A percentile compares a stretch with the other conserved stretches of the same genome.
Evolutionary conservation across 225 moss, liverwort and hornwort species (phyloP).

Genomic region (Physcomitrellopsis africana): DNA sequence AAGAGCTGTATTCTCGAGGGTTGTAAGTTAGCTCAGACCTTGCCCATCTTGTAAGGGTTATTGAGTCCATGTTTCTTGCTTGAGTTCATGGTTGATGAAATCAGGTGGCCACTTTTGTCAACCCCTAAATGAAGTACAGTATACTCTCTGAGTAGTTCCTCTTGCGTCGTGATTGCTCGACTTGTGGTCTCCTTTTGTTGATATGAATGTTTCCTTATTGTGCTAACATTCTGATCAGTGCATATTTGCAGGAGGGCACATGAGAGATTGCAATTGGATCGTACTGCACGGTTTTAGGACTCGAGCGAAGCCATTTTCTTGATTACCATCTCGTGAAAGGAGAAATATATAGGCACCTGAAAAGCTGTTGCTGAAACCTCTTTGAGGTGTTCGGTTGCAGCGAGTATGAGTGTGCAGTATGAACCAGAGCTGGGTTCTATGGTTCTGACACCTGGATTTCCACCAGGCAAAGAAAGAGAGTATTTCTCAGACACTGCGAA

Average conservation of each 20-base stretch:
- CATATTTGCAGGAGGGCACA: constrained; percentile 35
- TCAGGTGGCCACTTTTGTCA: neutral
- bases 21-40: no score
- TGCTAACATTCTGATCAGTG: constrained; percentile 12
- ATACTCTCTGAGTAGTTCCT: neutral
- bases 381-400: constrained; percentile 14
- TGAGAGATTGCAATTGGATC: constrained; percentile 43
- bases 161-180: neutral
- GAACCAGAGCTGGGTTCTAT: constrained; percentile 62
- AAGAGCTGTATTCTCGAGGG: neutral
- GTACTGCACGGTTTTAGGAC: constrained; percentile 34
- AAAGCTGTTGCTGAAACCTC: neutral
- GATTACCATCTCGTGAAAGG: constrained; percentile 16
- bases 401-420: constrained; percentile 68
- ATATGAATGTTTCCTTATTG: neutral
- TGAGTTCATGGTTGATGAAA: neutral
- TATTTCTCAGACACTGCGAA: constrained; percentile 51
- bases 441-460: constrained; percentile 51
- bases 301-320: constrained; percentile 23
- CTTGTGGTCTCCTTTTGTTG: neutral
- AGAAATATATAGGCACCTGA: neutral
- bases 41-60: no score
- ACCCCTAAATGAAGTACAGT: neutral
- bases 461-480: constrained; percentile 44
- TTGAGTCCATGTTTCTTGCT: neutral